A percentile compares a stretch with the other conserved stretches of the same genome.
Evolutionary conservation across 345 rosid genomes (phyloP).

Genomic region (Boechera stricta): DNA sequence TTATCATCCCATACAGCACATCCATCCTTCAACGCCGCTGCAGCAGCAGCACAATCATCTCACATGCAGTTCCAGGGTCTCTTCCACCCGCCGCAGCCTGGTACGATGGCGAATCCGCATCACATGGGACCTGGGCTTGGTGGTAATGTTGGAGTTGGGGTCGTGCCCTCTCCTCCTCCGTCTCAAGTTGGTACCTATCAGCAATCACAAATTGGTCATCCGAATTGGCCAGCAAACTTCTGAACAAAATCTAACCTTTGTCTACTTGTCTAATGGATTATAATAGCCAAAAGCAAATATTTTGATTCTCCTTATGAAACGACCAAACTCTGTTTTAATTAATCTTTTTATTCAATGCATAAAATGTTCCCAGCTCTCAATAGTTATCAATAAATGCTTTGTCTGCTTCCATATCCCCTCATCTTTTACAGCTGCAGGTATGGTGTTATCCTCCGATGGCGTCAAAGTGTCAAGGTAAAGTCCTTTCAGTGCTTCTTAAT

Average conservation of each 20-base stretch:
- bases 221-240: constrained; percentile 90
- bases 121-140: constrained; percentile 86
- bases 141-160: constrained; percentile 81
- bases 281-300: constrained; percentile 50
- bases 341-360: constrained; percentile 35
- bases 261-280: constrained; percentile 49
- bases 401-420: constrained; percentile 17
- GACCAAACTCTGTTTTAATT: constrained; percentile 31
- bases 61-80: constrained; percentile 91
- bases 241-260: constrained; percentile 57
- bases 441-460: background rate
- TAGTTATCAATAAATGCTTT: background rate
- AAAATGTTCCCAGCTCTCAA: constrained; percentile 31
- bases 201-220: constrained; percentile 90
- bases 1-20: constrained; percentile 78
- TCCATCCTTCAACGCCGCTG: constrained; percentile 77
- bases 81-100: constrained; percentile 77
- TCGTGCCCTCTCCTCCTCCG: constrained; percentile 69
- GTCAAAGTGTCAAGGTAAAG: constrained; percentile 1
- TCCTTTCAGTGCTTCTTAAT: constrained; percentile 6
- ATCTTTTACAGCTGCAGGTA: background rate
- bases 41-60: constrained; percentile 81
- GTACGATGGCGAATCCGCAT: constrained; percentile 71
- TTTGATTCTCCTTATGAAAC: constrained; percentile 44
- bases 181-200: constrained; percentile 88